These are phyloP conservation scores for Arctium minus DNA, from an alignment of 129 eudicot genomes.

Conservation along the genomic window DNA sequence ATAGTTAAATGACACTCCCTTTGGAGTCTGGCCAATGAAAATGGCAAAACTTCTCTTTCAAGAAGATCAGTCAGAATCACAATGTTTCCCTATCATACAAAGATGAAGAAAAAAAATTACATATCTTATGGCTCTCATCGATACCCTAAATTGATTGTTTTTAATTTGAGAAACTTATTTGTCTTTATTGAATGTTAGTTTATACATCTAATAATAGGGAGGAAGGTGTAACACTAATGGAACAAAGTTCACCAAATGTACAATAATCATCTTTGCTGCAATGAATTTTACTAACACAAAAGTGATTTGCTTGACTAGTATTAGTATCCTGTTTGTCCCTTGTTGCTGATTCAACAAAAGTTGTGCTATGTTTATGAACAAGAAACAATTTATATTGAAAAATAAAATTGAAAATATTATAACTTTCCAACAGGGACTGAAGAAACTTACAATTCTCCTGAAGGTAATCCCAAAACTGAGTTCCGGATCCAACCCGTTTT, in stretches of 20 bases:
- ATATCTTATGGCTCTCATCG: background rate
- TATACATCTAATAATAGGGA: background rate
- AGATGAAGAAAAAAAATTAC: background rate
- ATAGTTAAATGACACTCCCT: background rate
- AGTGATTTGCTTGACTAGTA: background rate
- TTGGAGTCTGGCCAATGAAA: background rate
- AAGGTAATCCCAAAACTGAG: conserved; percentile 51
- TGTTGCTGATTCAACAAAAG: background rate
- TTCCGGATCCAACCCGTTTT: conserved; percentile 67
- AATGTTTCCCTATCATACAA: background rate
- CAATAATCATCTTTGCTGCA: background rate
- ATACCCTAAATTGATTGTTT: background rate
- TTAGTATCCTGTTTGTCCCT: background rate
- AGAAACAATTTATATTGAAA: background rate
- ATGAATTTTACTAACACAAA: background rate
- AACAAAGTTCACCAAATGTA: background rate
- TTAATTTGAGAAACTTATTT: background rate
- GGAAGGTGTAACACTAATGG: background rate
- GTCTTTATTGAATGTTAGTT: background rate
- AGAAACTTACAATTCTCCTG: conserved; percentile 66
- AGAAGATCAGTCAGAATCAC: background rate
- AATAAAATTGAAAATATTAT: background rate
- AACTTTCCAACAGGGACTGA: background rate
- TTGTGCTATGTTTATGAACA: background rate
- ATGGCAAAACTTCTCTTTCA: background rate